Percentiles rank a stretch among this genome's conserved stretches.
Evolutionary conservation across 2,329 filamentous ascomycete genomes (phyloP).

Genomic region (Blastomyces parvus): DNA sequence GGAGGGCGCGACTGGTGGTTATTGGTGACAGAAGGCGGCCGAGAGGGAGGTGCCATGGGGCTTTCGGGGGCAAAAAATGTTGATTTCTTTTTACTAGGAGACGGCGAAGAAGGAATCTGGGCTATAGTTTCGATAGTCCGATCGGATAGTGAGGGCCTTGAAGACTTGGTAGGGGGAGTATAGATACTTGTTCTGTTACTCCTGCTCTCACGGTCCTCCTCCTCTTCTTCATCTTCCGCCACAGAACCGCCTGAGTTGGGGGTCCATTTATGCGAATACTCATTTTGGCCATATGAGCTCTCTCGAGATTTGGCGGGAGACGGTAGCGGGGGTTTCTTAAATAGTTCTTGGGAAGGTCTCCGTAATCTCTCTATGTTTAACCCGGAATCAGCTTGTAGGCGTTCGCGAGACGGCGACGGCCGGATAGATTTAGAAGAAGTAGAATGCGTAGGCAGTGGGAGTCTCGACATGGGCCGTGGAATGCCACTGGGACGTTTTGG

Average conservation of each 20-base stretch:
- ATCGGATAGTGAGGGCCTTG: slow-evolving; percentile 41
- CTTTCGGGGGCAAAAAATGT: slow-evolving; percentile 63
- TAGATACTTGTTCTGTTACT: background rate
- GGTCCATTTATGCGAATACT: slow-evolving; percentile 17
- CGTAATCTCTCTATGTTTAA: slow-evolving; percentile 30
- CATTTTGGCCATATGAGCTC: slow-evolving; percentile 17
- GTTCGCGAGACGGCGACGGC: slow-evolving; percentile 41
- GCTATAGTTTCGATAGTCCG: slow-evolving; percentile 78
- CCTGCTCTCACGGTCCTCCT: slow-evolving; percentile 19
- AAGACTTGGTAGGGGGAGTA: slow-evolving; percentile 9
- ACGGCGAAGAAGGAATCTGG: slow-evolving; percentile 67
- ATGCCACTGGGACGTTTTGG: slow-evolving; percentile 31
- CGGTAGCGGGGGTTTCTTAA: slow-evolving; percentile 27
- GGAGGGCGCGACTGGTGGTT: slow-evolving; percentile 24
- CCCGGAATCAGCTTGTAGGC: slow-evolving; percentile 34
- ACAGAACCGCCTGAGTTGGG: slow-evolving; percentile 14
- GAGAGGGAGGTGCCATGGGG: slow-evolving; percentile 51
- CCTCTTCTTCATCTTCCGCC: slow-evolving; percentile 15
- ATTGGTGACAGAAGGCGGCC: slow-evolving; percentile 44
- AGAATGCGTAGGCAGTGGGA: slow-evolving; percentile 42
- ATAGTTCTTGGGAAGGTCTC: slow-evolving; percentile 31
- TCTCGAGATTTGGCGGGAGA: slow-evolving; percentile 20
- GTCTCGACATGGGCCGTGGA: slow-evolving; percentile 43
- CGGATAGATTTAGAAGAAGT: slow-evolving; percentile 34
- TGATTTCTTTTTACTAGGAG: slow-evolving; percentile 55